These are phyloP conservation scores for Vachellia pachyceras DNA, from an alignment of 306 rosid species.

Conservation along the genomic window DNA sequence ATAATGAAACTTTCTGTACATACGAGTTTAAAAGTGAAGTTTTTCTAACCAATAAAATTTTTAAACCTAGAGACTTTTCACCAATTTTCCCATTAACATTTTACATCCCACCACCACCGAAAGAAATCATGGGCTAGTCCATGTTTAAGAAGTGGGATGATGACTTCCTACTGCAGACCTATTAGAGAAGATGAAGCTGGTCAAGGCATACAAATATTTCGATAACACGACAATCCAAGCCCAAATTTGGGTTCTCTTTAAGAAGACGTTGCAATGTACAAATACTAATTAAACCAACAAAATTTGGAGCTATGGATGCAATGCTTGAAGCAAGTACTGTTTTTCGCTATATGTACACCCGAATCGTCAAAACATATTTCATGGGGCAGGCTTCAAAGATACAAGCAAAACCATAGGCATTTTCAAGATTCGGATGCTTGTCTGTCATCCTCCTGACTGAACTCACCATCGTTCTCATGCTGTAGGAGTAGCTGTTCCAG, in stretches of 20 bases:
- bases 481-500: slow-evolving; percentile 51
- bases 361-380: neutral
- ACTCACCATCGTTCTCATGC: slow-evolving; percentile 14
- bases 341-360: neutral
- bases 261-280: neutral
- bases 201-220: neutral
- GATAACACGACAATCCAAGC: neutral
- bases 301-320: neutral
- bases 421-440: slow-evolving; percentile 7
- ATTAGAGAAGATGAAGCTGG: neutral
- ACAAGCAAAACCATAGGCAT: neutral
- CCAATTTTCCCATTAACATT: too few species aligned
- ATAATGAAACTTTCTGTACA: too few species aligned
- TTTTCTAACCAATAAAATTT: too few species aligned
- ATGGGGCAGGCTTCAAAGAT: neutral
- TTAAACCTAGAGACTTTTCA: too few species aligned
- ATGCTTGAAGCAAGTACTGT: neutral
- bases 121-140: neutral
- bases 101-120: neutral
- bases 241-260: neutral
- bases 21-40: too few species aligned
- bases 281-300: neutral
- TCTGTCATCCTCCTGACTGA: slow-evolving; percentile 13
- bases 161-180: too few species aligned
- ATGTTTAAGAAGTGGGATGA: too few species aligned